phyloP scores from a whole-genome alignment of 768 basidiomycete species.

The Tephrocybe sp. region DNA sequence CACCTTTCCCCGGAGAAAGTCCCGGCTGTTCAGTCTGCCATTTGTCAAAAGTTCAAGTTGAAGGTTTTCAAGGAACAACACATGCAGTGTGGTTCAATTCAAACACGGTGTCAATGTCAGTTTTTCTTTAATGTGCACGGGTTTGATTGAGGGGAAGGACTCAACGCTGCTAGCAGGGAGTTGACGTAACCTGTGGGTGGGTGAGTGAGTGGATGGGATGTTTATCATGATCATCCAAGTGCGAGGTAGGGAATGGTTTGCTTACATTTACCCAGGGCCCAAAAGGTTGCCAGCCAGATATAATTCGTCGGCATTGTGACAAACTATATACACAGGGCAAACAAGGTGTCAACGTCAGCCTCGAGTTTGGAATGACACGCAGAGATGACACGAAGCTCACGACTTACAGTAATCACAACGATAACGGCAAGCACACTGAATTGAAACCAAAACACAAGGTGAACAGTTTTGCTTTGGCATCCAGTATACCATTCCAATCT shows the following conservation, averaged over 20 bases:
- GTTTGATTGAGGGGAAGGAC: constrained; percentile 2
- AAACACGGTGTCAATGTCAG: too few species aligned
- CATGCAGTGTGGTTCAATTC: background rate
- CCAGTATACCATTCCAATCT: too few species aligned
- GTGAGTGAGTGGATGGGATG: too few species aligned
- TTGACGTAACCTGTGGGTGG: constrained; percentile 45
- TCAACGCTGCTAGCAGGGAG: constrained; percentile 49
- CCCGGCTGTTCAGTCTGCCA: constrained; percentile 48
- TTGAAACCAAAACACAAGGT: constrained; percentile 1
- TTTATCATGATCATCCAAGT: too few species aligned
- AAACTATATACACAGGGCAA: constrained; percentile 27
- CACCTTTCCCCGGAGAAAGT: constrained; percentile 40
- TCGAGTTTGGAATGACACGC: too few species aligned
- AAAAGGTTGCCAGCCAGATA: constrained; percentile 49
- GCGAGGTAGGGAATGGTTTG: background rate
- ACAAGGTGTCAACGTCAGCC: too few species aligned
- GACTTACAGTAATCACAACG: constrained; percentile 38
- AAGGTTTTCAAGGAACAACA: too few species aligned
- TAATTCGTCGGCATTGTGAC: constrained; percentile 45
- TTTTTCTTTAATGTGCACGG: background rate
- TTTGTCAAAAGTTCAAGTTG: too few species aligned
- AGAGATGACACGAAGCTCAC: background rate
- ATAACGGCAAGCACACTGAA: constrained; percentile 37
- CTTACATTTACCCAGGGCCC: constrained; percentile 50
- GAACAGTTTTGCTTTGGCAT: too few species aligned